A percentile compares a stretch with the other conserved stretches of the same genome.
These are phyloP conservation scores for Aspergillus incahuasiensis DNA, from an alignment of 495 filamentous ascomycete species.

Conservation along the genomic window DNA sequence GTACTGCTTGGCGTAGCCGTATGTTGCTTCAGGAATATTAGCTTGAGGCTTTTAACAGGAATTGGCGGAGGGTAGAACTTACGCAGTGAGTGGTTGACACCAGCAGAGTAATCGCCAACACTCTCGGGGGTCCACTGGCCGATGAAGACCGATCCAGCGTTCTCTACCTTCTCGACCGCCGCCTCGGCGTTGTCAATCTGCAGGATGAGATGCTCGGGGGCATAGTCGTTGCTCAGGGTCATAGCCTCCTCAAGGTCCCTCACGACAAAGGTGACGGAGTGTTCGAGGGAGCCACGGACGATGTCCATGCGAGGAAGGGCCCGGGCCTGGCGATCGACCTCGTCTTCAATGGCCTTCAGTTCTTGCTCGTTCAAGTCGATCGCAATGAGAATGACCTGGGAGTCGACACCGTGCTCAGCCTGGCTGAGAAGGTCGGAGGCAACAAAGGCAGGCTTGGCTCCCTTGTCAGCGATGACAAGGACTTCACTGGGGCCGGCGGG, in stretches of 20 bases:
- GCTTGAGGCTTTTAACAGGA: neutral
- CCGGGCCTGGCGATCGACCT: constrained; percentile 85
- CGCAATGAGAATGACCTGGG: constrained; percentile 89
- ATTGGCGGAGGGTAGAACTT: constrained; percentile 42
- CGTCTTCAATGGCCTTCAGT: constrained; percentile 78
- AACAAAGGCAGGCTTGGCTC: constrained; percentile 89
- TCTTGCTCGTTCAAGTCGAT: constrained; percentile 69
- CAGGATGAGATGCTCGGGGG: constrained; percentile 95
- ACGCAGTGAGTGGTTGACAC: constrained; percentile 96
- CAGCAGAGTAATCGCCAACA: constrained; percentile 95
- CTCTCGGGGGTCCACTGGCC: constrained; percentile 95
- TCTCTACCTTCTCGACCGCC: constrained; percentile 74
- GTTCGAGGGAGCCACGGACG: constrained; percentile 82
- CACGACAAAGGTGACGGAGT: constrained; percentile 86
- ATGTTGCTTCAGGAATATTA: constrained; percentile 63
- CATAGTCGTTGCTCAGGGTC: constrained; percentile 84
- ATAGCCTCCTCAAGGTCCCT: constrained; percentile 78
- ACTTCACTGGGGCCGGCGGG: constrained; percentile 96
- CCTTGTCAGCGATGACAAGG: constrained; percentile 87
- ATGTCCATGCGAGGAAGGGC: constrained; percentile 87
- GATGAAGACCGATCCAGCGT: constrained; percentile 93
- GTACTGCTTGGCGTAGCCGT: constrained; percentile 96
- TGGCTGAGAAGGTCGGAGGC: constrained; percentile 91
- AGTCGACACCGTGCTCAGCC: constrained; percentile 94
- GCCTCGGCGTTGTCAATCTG: constrained; percentile 72